Base-by-base conservation (phyloP, 495 filamentous ascomycete species). In the Haplographium delicatum region DNA sequence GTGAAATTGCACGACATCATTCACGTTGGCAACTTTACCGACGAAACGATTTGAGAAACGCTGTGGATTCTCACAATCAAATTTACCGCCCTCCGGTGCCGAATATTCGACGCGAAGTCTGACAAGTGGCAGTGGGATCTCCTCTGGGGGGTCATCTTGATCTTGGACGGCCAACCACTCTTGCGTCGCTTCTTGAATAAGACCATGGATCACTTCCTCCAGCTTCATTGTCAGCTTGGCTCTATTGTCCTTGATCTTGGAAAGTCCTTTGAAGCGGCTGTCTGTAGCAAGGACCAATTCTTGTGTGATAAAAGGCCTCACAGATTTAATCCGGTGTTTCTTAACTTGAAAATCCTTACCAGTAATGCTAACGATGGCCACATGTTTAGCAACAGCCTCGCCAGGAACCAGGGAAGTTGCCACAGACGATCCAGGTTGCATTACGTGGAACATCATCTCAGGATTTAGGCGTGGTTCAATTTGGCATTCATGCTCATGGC, bases 381-480 rank as follows among this genome's bases (percentile, higher is more conserved):
- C 88, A 40, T 96, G 84, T 60, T 99, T 99, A 11, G 89, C 67
- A 4, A 91, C 88, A 5, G 94, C 89, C 68, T 99, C 93, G 11
- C 94, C 91, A 0, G 85, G 84, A 24, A 87, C 80, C 1, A 99
- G 71, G 1, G 94, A 96, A 3, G 93, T 99, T 7, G 91, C 93
- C 1, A 99, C 82, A 1, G 93, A 96, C 0, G 94, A 97, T 3
- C 93, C 93, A 0, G 93, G 93, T 58, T 99, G 93, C 79, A 99
- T 96, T 53, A 99, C 90, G 60, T 91, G 82, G 57, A 97, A 97
- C 7, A 83, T 83, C 50, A 81, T 94, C 63, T 95, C 89, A 0
- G 86, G 80, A 59, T 96, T 96, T 20, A 78, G 74, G 9, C 66
- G 60, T 1, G 93, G 93, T 33, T 95, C 80, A 56, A 97, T 94